Conservation (phyloP, 2,329 filamentous ascomycete species). For the Colletotrichum lentis region DNA sequence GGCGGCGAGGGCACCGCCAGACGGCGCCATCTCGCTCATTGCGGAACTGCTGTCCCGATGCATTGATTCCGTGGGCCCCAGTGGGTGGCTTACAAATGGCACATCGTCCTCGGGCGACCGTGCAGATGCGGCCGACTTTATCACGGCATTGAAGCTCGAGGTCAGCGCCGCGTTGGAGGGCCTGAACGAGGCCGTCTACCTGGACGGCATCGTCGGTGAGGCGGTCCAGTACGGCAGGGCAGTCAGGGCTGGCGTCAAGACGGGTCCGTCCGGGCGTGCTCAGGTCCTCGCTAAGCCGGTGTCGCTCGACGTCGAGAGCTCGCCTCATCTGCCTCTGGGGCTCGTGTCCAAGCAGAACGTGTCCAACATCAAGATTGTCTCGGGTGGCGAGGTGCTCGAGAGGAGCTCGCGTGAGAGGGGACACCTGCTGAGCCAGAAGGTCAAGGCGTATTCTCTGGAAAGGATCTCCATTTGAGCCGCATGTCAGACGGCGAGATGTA, state of each 20-base stretch:
- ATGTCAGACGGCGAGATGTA: slow-evolving; percentile 18
- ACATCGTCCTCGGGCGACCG: slow-evolving; percentile 54
- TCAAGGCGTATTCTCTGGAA: slow-evolving; percentile 85
- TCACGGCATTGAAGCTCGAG: slow-evolving; percentile 72
- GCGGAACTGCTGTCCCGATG: slow-evolving; percentile 76
- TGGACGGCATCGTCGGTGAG: slow-evolving; percentile 71
- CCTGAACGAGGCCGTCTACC: slow-evolving; percentile 71
- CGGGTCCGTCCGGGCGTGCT: slow-evolving; percentile 34
- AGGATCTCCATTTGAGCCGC: slow-evolving; percentile 69
- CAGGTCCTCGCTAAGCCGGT: slow-evolving; percentile 52
- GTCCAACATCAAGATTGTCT: slow-evolving; percentile 66
- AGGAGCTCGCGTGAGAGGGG: slow-evolving; percentile 78
- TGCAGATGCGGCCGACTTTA: slow-evolving; percentile 67
- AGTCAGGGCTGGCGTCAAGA: slow-evolving; percentile 39
- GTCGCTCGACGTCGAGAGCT: slow-evolving; percentile 54
- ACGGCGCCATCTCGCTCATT: slow-evolving; percentile 75
- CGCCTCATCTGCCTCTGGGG: slow-evolving; percentile 73
- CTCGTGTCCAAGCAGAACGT: slow-evolving; percentile 67
- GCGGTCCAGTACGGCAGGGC: slow-evolving; percentile 67
- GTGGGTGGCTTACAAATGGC: slow-evolving; percentile 76
- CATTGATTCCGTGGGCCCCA: slow-evolving; percentile 77
- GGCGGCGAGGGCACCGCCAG: slow-evolving; percentile 59
- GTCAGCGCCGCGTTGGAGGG: slow-evolving; percentile 76
- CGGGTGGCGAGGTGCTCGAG: slow-evolving; percentile 74
- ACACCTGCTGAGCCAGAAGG: slow-evolving; percentile 78